phyloP scores from a whole-genome alignment of 495 filamentous ascomycete genomes.

The Penicillium cosmopolitanum region DNA sequence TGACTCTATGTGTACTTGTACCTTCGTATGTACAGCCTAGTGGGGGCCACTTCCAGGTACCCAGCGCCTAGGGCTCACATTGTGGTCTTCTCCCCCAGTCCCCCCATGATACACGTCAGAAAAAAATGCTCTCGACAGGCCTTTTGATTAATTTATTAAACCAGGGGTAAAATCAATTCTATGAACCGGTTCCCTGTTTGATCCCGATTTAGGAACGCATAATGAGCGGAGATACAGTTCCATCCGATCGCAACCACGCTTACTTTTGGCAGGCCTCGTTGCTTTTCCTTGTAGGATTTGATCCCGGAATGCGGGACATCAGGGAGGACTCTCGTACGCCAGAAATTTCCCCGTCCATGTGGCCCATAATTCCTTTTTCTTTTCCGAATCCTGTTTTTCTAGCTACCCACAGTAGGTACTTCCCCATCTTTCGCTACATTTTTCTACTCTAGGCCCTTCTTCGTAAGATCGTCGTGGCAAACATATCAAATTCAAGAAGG shows the following conservation, averaged over 20 bases:
- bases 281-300: slow-evolving; percentile 13
- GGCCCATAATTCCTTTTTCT: slow-evolving; percentile 6
- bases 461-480: background rate
- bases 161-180: background rate
- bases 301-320: slow-evolving; percentile 1
- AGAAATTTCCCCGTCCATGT: slow-evolving; percentile 20
- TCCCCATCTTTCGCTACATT: slow-evolving; percentile 1
- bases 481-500: background rate
- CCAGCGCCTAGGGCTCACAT: background rate
- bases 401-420: too few species aligned
- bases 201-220: background rate
- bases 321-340: slow-evolving; percentile 6
- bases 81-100: background rate
- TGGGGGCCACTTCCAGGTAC: background rate
- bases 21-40: background rate
- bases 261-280: background rate
- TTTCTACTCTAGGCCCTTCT: background rate
- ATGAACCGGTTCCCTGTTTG: background rate
- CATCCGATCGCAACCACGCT: slow-evolving; percentile 8
- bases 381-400: background rate
- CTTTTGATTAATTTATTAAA: background rate
- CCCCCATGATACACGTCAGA: slow-evolving; percentile 5
- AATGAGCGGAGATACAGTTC: background rate
- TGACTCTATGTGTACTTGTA: background rate
- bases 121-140: background rate